A percentile compares a stretch with the other conserved stretches of the same genome.
These are phyloP conservation scores for Proliferodiscus dingleyae DNA, from an alignment of 2,329 filamentous ascomycete genomes.

Conservation along the genomic window DNA sequence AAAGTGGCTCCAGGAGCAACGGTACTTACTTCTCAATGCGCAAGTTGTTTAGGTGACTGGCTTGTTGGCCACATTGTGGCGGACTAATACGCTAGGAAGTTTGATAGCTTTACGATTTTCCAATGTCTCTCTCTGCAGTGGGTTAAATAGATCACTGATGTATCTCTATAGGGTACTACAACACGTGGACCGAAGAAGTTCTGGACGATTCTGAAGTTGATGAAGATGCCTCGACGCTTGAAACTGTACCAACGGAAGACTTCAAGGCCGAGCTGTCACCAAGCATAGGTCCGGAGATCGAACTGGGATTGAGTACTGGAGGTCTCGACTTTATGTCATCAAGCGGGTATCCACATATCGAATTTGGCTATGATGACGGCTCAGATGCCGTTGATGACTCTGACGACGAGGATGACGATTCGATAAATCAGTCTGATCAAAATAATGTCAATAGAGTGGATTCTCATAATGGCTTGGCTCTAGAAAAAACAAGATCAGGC, in stretches of 20 bases:
- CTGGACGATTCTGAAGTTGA: conserved; percentile 50
- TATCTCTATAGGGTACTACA: conserved; percentile 75
- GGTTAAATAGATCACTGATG: neutral
- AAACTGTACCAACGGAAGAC: conserved; percentile 30
- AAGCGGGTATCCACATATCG: conserved; percentile 68
- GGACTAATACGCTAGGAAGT: too few relatives aligned
- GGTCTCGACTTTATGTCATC: conserved; percentile 94
- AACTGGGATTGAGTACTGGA: conserved; percentile 54
- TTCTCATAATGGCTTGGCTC: conserved; percentile 18
- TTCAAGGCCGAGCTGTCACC: conserved; percentile 25
- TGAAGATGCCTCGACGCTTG: conserved; percentile 48
- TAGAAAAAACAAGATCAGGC: conserved; percentile 26
- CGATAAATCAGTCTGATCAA: conserved; percentile 43
- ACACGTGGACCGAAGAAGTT: conserved; percentile 84
- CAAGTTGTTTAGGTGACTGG: too few relatives aligned
- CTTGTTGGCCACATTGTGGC: too few relatives aligned
- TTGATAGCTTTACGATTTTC: too few relatives aligned
- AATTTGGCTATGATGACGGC: conserved; percentile 59
- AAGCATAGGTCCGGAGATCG: conserved; percentile 23
- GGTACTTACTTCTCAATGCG: too few relatives aligned
- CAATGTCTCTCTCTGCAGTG: too few relatives aligned
- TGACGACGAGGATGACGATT: conserved; percentile 40
- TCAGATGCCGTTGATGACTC: conserved; percentile 43
- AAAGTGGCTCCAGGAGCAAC: too few relatives aligned
- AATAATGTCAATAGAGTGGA: conserved; percentile 14